phyloP scores from a whole-genome alignment of 2,329 filamentous ascomycete species.

The Sporothrix pallida region DNA sequence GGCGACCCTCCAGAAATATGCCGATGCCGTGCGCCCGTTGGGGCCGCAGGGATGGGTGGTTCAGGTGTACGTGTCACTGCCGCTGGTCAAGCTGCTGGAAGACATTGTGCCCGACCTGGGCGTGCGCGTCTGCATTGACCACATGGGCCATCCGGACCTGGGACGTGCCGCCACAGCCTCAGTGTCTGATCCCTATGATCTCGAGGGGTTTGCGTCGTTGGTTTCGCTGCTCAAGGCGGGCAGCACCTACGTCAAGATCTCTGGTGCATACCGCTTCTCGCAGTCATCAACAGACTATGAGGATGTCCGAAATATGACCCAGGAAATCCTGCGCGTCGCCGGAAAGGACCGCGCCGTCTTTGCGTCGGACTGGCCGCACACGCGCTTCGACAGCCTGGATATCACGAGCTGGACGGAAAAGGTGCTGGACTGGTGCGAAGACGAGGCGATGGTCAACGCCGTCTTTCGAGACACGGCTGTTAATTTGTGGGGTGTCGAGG shows the following conservation, averaged over 20 bases:
- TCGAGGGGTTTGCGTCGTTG: constrained; percentile 58
- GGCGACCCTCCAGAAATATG: constrained; percentile 53
- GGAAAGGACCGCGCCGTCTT: constrained; percentile 57
- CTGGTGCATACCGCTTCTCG: constrained; percentile 61
- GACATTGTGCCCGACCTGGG: constrained; percentile 52
- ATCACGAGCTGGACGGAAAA: constrained; percentile 60
- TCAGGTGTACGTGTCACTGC: constrained; percentile 63
- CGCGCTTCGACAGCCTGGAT: constrained; percentile 63
- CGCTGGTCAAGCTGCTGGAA: constrained; percentile 41
- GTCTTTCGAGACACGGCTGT: constrained; percentile 13
- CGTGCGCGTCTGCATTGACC: constrained; percentile 63
- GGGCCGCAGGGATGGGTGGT: constrained; percentile 59
- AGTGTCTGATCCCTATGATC: constrained; percentile 10
- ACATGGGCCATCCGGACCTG: constrained; percentile 60
- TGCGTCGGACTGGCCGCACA: constrained; percentile 70
- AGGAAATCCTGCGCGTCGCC: constrained; percentile 54
- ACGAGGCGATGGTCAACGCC: constrained; percentile 33
- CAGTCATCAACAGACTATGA: constrained; percentile 48
- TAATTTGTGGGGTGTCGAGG: neutral
- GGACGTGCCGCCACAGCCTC: constrained; percentile 41
- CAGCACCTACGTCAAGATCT: constrained; percentile 62
- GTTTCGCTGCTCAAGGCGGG: constrained; percentile 54
- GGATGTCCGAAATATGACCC: constrained; percentile 47
- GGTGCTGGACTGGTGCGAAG: constrained; percentile 59
- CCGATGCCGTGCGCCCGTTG: constrained; percentile 52